Evolutionary conservation across 192 early-diverging fungal species (phyloP), one percentile per base, ranked within the genome.

Genomic region (Entomortierella beljakovae): DNA sequence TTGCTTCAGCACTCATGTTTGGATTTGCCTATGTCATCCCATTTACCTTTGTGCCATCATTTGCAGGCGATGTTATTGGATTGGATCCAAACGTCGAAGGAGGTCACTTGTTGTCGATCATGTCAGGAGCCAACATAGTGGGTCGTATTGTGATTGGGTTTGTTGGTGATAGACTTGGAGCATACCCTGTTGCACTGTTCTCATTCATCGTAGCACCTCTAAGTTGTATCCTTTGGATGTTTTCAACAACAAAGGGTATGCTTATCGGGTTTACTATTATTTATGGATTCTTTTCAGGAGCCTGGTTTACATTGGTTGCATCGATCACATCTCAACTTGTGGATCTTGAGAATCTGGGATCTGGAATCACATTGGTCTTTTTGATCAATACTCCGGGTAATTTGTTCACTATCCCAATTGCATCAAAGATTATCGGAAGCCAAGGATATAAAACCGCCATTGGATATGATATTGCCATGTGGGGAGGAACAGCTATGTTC

Each of bases 261-360:
- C 42, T 77, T 52, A 55, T 77, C 29, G 74, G 57, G 4, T 77
- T 77, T 52, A 69, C 74, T 29, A 48, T 77, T 54, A 50, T 77
- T 51, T 64, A 64, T 28, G 68, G 75, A 29, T 80, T 80, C 76
- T 80, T 83, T 65, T 66, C 49, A 10, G 73, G 81, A 6, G 66
- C 55, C 37, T 72, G 69, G 42, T 76, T 83, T 46, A 80, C 71
- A 23, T 28, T 80, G 43, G 75, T 74, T 7, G 68, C 76, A 16
- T 73, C 70, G 46, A 69, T 83, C 53, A 72, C 67, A 28, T 85
- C 88, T n/a, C 83, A 89, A 33, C 73, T 89, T 60, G 86, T 89
- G 0, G 88, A 86, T 58, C 58, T 84, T 29, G 55, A 70, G 6
- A 72, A 87, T 26, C 42, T 87, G 33, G 76, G 80, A 31, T 62